Conservation (phyloP, 108 stramenopile genomes). For the Cyclotella choctawhatcheeana region DNA sequence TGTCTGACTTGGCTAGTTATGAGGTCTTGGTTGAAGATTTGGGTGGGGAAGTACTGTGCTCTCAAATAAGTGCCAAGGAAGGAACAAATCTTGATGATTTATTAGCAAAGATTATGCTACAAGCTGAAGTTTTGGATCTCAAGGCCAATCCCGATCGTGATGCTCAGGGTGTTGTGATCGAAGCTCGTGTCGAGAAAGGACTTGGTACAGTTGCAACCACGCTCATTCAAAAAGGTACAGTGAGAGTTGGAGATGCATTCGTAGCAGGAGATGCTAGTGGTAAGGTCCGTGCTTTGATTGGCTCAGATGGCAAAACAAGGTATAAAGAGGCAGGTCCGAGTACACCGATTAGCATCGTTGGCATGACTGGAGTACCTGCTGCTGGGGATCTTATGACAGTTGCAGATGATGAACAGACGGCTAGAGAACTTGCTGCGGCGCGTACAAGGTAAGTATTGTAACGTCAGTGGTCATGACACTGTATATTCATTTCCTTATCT, state of each 20-base stretch:
- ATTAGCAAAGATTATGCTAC: slow-evolving; percentile 91
- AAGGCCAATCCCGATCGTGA: slow-evolving; percentile 87
- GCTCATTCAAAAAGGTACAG: slow-evolving; percentile 95
- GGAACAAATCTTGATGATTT: slow-evolving; percentile 94
- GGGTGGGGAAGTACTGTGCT: slow-evolving; percentile 92
- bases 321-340: slow-evolving; percentile 91
- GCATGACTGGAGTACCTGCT: slow-evolving; percentile 84
- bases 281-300: slow-evolving; percentile 86
- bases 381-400: slow-evolving; percentile 93
- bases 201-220: slow-evolving; percentile 94
- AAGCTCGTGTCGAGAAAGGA: slow-evolving; percentile 91
- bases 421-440: slow-evolving; percentile 77
- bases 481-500: not conserved
- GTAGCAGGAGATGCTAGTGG: slow-evolving; percentile 93
- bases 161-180: slow-evolving; percentile 94
- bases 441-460: slow-evolving; percentile 63
- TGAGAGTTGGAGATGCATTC: slow-evolving; percentile 92
- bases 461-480: no score
- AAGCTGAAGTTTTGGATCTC: slow-evolving; percentile 95
- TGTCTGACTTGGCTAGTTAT: slow-evolving; percentile 90
- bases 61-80: slow-evolving; percentile 92
- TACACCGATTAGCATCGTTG: slow-evolving; percentile 86
- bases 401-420: slow-evolving; percentile 79
- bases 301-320: slow-evolving; percentile 80
- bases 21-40: slow-evolving; percentile 93